Percentiles rank a stretch among this genome's conserved stretches.
Conservation (phyloP, 352 stramenopile species). For the Pythium chondricola region DNA sequence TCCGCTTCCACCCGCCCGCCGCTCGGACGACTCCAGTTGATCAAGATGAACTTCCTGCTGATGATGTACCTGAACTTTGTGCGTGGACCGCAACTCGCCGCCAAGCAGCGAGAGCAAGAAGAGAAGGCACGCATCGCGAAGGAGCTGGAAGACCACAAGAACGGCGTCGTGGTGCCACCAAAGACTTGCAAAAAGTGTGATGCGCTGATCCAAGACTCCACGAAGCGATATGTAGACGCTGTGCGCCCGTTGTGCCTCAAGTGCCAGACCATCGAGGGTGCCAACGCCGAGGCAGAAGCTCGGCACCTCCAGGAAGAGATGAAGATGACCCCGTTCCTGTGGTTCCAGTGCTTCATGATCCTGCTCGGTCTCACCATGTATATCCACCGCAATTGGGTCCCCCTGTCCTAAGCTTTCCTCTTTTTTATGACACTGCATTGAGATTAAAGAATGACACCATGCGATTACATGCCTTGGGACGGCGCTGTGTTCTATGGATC, state of each 20-base stretch:
- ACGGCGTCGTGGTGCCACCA: conserved; percentile 30
- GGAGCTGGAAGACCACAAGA: conserved; percentile 43
- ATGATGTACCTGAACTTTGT: conserved; percentile 76
- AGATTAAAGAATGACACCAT: neutral
- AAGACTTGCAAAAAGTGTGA: conserved; percentile 80
- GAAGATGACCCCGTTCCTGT: conserved; percentile 63
- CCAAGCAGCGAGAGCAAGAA: conserved; percentile 40
- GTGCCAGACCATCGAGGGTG: conserved; percentile 26
- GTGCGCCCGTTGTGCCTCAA: conserved; percentile 32
- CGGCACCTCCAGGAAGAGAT: conserved; percentile 26
- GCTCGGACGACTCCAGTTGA: too few relatives aligned
- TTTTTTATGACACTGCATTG: too few relatives aligned
- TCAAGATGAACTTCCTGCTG: conserved; percentile 73
- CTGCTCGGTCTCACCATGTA: conserved; percentile 49
- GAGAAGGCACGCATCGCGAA: conserved; percentile 38
- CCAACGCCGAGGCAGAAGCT: conserved; percentile 12
- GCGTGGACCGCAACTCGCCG: conserved; percentile 50
- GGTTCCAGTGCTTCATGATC: conserved; percentile 63
- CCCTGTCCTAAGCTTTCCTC: conserved; percentile 56
- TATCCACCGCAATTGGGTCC: conserved; percentile 61
- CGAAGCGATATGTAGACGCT: conserved; percentile 17
- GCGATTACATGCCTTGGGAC: too few relatives aligned
- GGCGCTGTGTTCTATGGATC: too few relatives aligned
- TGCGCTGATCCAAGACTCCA: conserved; percentile 30
- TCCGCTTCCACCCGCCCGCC: too few relatives aligned